phyloP scores from a whole-genome alignment of 768 basidiomycete species.

The Pulveroboletus sp. region DNA sequence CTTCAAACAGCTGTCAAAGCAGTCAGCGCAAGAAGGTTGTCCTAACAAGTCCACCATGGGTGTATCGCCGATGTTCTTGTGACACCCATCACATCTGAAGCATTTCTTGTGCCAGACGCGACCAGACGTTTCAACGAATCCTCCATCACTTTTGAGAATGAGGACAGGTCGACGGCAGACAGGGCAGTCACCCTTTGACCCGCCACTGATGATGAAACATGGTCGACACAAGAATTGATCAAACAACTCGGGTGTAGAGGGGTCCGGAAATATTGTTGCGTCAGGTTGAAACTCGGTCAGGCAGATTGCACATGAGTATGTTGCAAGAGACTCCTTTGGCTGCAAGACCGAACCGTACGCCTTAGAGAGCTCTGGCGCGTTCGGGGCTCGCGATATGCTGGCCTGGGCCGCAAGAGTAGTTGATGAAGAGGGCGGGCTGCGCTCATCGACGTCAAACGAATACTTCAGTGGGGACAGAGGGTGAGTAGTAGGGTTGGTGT shows the following conservation, averaged over 20 bases:
- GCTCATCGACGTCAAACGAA: constrained; percentile 16
- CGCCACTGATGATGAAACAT: constrained; percentile 69
- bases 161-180: constrained; percentile 67
- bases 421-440: constrained; percentile 24
- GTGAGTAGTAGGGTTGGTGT: constrained; percentile 52
- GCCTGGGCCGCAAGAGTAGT: constrained; percentile 50
- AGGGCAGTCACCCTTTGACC: constrained; percentile 71
- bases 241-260: constrained; percentile 23
- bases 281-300: constrained; percentile 66
- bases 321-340: constrained; percentile 65
- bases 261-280: constrained; percentile 82
- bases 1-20: constrained; percentile 73
- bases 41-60: constrained; percentile 86
- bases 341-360: constrained; percentile 84
- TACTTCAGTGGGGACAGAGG: constrained; percentile 59
- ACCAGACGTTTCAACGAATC: constrained; percentile 65
- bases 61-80: constrained; percentile 62
- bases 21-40: constrained; percentile 71
- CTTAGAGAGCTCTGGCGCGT: constrained; percentile 64
- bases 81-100: constrained; percentile 71
- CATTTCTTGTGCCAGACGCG: constrained; percentile 80
- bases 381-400: constrained; percentile 58
- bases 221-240: constrained; percentile 68
- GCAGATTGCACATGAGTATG: constrained; percentile 68
- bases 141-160: constrained; percentile 70